Percentiles rank a stretch among this genome's conserved stretches.
These are phyloP conservation scores for Rhizophlyctis rosea DNA, from an alignment of 192 early-diverging fungal genomes.

Conservation along the genomic window DNA sequence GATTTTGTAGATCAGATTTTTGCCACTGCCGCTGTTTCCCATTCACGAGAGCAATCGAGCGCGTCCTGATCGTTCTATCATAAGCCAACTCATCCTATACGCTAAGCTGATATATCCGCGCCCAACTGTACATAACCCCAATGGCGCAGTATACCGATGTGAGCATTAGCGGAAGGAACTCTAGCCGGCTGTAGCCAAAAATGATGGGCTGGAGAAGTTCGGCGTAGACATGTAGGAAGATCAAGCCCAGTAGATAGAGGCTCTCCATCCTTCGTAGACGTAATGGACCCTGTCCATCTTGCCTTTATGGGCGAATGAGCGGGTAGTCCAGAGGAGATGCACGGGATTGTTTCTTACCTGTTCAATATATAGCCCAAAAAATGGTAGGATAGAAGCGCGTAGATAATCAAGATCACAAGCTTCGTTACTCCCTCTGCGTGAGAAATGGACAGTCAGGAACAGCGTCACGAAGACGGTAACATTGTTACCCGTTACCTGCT, in stretches of 20 bases:
- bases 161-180: slow-evolving; percentile 80
- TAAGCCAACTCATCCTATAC: too few relatives aligned
- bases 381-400: slow-evolving; percentile 20
- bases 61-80: too few relatives aligned
- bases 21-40: too few relatives aligned
- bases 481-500: too few relatives aligned
- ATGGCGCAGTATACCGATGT: slow-evolving; percentile 72
- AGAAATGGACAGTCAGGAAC: too few relatives aligned
- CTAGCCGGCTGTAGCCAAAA: slow-evolving; percentile 49
- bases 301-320: slow-evolving; percentile 18
- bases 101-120: slow-evolving; percentile 6
- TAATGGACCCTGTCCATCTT: slow-evolving; percentile 11
- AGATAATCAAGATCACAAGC: slow-evolving; percentile 32
- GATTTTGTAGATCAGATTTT: slow-evolving; percentile 30
- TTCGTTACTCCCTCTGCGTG: too few relatives aligned
- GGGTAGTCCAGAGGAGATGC: too few relatives aligned
- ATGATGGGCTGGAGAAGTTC: slow-evolving; percentile 53
- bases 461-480: too few relatives aligned
- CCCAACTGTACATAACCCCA: slow-evolving; percentile 67
- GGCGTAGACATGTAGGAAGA: slow-evolving; percentile 52
- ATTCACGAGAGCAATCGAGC: too few relatives aligned
- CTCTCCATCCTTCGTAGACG: slow-evolving; percentile 36
- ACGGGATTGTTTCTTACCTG: too few relatives aligned
- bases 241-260: slow-evolving; percentile 56
- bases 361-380: slow-evolving; percentile 11